Evolutionary conservation across 2,329 filamentous ascomycete genomes (phyloP), one percentile per base, ranked within the genome.

Genomic region (Sclerotinia spermophila): DNA sequence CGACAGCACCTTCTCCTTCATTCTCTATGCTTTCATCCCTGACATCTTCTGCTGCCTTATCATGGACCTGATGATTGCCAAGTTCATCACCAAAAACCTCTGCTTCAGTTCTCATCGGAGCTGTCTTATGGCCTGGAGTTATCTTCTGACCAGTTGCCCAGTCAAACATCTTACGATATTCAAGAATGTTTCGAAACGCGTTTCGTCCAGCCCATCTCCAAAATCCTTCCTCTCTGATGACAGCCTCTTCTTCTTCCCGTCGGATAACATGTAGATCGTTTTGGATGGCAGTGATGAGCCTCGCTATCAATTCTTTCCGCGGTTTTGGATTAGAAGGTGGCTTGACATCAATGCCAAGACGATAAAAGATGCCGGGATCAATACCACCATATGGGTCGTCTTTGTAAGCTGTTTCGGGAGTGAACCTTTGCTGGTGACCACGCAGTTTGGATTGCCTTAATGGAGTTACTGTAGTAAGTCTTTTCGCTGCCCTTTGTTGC

Each of bases 191-290:
- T 15, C 74, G 55, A 40, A 71, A 76, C 4, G 74, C 76, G 11
- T 70, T 73, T 30, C 73, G 75, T 11, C 77, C 78, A 33, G 78
- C 78, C 76, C 76, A 79, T 64, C 77, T 73, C 75, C 76, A 78
- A 64, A 79, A 79, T 3, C 77, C 78, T 44, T 74, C 74, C 45
- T 77, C 74, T 67, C 78, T 74, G 38, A 77, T 71, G 1, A 62
- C 67, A 2, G 73, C 68, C 42, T 79, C 78, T 5, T 40, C 66
- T 15, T 77, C 73, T 67, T 79, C 78, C 38, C 72, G 70, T 1
- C 67, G 53, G 10, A 78, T 72, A 38, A 78, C 73, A 6, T 73
- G 72, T 2, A 79, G 56, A 44, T 79, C 78, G 3, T 77, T 75
- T 33, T 74, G 74, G 48, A 79, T 70, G 4, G 74, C 75, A 30